Conservation (phyloP, 805 yeast species). For the Clavispora santaluciae region DNA sequence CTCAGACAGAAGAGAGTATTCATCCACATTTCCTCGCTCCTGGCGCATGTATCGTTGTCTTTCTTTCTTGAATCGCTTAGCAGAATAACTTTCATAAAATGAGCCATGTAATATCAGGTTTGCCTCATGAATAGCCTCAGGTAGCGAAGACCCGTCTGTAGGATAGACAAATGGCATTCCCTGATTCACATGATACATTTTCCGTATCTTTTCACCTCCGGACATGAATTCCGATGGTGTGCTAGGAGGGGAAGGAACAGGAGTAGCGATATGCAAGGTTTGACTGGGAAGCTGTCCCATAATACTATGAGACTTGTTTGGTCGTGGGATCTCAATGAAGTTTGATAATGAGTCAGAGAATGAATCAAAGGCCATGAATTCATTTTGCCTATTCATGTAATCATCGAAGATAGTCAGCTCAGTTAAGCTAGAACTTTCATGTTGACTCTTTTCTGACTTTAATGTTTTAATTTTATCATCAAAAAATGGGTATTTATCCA, state of each 20-base stretch:
- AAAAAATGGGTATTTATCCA: constrained; percentile 66
- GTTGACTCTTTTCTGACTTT: no score
- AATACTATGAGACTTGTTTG: constrained; percentile 41
- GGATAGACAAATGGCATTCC: constrained; percentile 68
- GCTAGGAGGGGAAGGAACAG: constrained; percentile 76
- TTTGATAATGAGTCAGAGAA: constrained; percentile 54
- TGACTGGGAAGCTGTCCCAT: constrained; percentile 48
- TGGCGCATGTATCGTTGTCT: constrained; percentile 65
- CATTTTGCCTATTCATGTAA: constrained; percentile 20
- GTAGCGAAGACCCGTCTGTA: constrained; percentile 40
- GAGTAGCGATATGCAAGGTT: constrained; percentile 73
- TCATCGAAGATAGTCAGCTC: no score
- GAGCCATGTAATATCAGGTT: constrained; percentile 58
- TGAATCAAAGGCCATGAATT: constrained; percentile 36
- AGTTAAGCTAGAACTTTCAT: no score
- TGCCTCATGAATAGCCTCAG: constrained; percentile 78
- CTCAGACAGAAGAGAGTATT: constrained; percentile 14
- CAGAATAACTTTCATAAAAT: constrained; percentile 61
- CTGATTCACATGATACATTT: constrained; percentile 61
- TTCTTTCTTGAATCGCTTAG: constrained; percentile 67
- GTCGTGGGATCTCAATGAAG: constrained; percentile 53
- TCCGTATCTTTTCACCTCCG: constrained; percentile 46
- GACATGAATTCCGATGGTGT: constrained; percentile 41
- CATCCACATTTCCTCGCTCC: constrained; percentile 52
- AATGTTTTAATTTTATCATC: not conserved